These are phyloP conservation scores for Coemansia sp. DNA, from an alignment of 192 early-diverging fungal species.

Conservation along the genomic window DNA sequence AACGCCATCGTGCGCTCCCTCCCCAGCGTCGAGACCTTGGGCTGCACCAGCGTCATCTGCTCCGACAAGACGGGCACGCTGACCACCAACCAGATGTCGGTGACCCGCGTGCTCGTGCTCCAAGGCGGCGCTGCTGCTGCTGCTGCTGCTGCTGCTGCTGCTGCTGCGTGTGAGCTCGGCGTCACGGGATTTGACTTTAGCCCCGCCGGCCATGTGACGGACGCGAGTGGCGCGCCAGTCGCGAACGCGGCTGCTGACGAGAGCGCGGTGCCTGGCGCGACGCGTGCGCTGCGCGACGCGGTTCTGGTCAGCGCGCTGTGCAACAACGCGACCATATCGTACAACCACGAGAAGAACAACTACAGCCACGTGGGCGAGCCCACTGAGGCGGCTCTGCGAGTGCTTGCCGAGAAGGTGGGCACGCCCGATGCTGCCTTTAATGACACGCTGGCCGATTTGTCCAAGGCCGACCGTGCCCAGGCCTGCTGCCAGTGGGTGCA, in stretches of 20 bases:
- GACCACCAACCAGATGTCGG: slow-evolving; percentile 98
- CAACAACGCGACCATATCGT: slow-evolving; percentile 87
- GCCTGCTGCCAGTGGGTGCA: slow-evolving; percentile 76
- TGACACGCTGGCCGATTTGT: slow-evolving; percentile 46
- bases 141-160: too few species aligned
- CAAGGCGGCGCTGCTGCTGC: background rate
- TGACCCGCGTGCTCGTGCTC: slow-evolving; percentile 60
- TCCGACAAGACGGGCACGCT: slow-evolving; percentile 99
- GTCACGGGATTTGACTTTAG: slow-evolving; percentile 86
- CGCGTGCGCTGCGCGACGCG: slow-evolving; percentile 51
- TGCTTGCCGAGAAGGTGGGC: slow-evolving; percentile 91
- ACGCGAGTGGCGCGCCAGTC: slow-evolving; percentile 51
- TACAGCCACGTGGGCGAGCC: slow-evolving; percentile 92
- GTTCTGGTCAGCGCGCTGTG: slow-evolving; percentile 74
- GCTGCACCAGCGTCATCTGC: slow-evolving; percentile 96
- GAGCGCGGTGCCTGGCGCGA: slow-evolving; percentile 66
- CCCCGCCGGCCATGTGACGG: slow-evolving; percentile 70
- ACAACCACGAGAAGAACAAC: slow-evolving; percentile 63
- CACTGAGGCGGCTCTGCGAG: slow-evolving; percentile 94
- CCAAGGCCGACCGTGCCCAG: slow-evolving; percentile 59
- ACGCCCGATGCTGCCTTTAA: slow-evolving; percentile 73
- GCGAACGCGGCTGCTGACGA: slow-evolving; percentile 57
- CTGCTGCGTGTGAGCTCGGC: slow-evolving; percentile 66
- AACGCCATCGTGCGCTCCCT: slow-evolving; percentile 94
- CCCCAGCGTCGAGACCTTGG: slow-evolving; percentile 92